Conservation (phyloP, 805 yeast genomes). For the Wickerhamiella brachini region DNA sequence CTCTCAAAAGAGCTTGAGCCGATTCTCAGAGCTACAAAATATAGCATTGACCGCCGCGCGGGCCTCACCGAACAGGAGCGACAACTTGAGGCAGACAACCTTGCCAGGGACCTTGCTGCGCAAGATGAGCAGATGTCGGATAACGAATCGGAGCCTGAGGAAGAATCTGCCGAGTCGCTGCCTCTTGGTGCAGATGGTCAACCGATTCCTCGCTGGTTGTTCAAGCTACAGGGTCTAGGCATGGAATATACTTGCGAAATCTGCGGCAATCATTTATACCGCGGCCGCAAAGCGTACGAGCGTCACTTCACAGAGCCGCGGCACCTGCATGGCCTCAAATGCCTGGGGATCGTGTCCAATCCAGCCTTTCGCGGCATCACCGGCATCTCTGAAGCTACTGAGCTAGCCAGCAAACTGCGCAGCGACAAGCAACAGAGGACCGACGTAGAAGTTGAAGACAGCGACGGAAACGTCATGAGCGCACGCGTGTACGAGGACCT, state of each 20-base stretch:
- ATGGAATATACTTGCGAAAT: constrained; percentile 66
- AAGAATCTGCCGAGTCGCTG: constrained; percentile 23
- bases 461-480: constrained; percentile 84
- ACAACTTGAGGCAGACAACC: constrained; percentile 36
- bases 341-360: constrained; percentile 50
- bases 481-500: constrained; percentile 70
- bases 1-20: constrained; percentile 29
- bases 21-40: constrained; percentile 36
- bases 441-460: constrained; percentile 76
- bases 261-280: constrained; percentile 61
- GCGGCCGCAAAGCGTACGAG: constrained; percentile 59
- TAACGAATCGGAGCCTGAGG: constrained; percentile 32
- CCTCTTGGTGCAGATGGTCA: constrained; percentile 82
- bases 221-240: constrained; percentile 76
- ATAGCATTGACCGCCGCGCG: constrained; percentile 49
- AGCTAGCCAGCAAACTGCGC: constrained; percentile 31
- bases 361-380: constrained; percentile 52
- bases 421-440: constrained; percentile 28
- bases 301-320: constrained; percentile 60
- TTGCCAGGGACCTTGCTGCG: constrained; percentile 20
- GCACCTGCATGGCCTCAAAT: constrained; percentile 60
- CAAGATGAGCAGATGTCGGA: constrained; percentile 15
- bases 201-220: constrained; percentile 90
- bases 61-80: constrained; percentile 63
- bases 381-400: constrained; percentile 50